phyloP scores from a whole-genome alignment of 2,329 filamentous ascomycete species.

The Pseudohalonectria lignicola region DNA sequence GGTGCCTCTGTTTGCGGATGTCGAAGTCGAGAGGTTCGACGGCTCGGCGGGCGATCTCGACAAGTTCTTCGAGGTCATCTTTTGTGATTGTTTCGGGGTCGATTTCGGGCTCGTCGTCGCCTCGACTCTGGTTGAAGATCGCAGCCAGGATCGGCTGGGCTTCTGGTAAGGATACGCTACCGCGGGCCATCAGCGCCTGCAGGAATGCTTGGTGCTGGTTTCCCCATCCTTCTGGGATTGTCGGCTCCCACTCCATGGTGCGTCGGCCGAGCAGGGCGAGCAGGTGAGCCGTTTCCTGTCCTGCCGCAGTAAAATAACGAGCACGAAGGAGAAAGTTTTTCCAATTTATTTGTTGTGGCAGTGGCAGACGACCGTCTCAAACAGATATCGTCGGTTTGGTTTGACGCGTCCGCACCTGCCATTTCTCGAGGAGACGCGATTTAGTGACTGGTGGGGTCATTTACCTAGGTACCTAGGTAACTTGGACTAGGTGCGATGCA shows the following conservation, averaged over 20 bases:
- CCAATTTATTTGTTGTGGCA: too few relatives aligned
- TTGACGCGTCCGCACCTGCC: too few relatives aligned
- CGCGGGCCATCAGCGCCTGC: constrained; percentile 74
- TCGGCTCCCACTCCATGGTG: constrained; percentile 17
- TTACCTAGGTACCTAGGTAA: too few relatives aligned
- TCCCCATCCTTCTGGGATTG: constrained; percentile 26
- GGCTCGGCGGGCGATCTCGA: constrained; percentile 59
- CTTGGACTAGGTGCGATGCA: too few relatives aligned
- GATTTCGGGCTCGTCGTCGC: constrained; percentile 21
- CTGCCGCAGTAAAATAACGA: too few relatives aligned
- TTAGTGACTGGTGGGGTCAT: too few relatives aligned
- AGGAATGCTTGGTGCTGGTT: constrained; percentile 79
- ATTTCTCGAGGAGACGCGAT: too few relatives aligned
- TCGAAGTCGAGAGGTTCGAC: constrained; percentile 79
- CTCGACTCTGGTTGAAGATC: constrained; percentile 47
- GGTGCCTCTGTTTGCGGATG: constrained; percentile 65
- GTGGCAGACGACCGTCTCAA: too few relatives aligned
- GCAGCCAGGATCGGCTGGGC: constrained; percentile 64
- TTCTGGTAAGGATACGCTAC: constrained; percentile 65
- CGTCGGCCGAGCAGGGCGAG: too few relatives aligned
- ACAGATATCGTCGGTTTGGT: too few relatives aligned
- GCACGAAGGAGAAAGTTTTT: too few relatives aligned
- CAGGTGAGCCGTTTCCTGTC: too few relatives aligned
- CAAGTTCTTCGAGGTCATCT: constrained; percentile 56
- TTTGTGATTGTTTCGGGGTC: constrained; percentile 53